Percentiles rank a stretch among this genome's conserved stretches.
Evolutionary conservation across 805 yeast genomes (phyloP).

Genomic region (Debaryomyces maramus): DNA sequence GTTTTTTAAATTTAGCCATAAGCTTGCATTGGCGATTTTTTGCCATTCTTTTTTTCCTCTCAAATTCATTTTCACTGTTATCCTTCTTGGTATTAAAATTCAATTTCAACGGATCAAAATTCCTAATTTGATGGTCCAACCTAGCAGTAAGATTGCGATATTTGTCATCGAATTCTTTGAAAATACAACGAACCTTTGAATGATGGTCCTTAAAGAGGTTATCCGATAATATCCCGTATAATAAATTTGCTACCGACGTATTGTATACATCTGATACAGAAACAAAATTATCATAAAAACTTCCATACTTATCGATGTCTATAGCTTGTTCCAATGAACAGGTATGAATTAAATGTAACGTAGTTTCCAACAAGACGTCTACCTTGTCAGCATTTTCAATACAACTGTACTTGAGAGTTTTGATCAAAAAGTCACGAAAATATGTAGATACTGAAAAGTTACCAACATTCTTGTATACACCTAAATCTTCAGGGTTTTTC

Average conservation of each 20-base stretch:
- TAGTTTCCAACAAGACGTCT: constrained; percentile 59
- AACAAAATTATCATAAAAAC: constrained; percentile 28
- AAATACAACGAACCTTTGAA: constrained; percentile 58
- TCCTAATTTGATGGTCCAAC: constrained; percentile 18
- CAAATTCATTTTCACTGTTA: constrained; percentile 40
- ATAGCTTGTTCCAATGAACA: constrained; percentile 37
- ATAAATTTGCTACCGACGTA: constrained; percentile 39
- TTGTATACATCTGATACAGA: constrained; percentile 31
- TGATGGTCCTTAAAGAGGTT: constrained; percentile 46
- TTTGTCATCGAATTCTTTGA: constrained; percentile 30
- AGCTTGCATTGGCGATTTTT: constrained; percentile 67
- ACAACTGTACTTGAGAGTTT: constrained; percentile 43
- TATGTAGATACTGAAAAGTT: constrained; percentile 52
- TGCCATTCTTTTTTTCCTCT: constrained; percentile 66
- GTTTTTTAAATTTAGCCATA: constrained; percentile 75
- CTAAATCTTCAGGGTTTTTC: constrained; percentile 29
- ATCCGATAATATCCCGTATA: constrained; percentile 37
- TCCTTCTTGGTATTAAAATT: constrained; percentile 14
- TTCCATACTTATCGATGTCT: constrained; percentile 28
- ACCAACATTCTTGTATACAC: constrained; percentile 45
- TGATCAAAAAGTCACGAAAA: constrained; percentile 55
- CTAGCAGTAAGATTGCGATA: constrained; percentile 21
- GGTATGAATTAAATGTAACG: constrained; percentile 69
- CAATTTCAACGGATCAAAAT: constrained; percentile 25
- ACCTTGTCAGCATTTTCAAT: constrained; percentile 37